Evolutionary conservation across 257 asterid genomes (phyloP).

Genomic region (Gentiana straminea): DNA sequence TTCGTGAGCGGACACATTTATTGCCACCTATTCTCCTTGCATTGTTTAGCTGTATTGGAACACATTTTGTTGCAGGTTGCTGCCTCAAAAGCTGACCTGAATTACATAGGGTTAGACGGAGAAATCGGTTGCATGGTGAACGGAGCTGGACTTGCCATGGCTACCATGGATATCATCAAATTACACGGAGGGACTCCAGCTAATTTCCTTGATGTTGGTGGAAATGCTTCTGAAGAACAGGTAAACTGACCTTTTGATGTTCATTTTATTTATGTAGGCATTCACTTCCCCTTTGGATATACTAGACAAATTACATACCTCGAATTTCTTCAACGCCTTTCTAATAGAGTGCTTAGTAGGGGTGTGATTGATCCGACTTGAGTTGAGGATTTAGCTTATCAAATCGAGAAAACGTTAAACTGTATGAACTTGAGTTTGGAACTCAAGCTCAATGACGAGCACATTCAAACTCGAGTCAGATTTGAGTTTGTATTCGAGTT

Average conservation of each 20-base stretch:
- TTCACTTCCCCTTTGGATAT: too few relatives aligned
- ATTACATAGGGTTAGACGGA: conserved; percentile 97
- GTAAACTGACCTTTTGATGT: conserved; percentile 21
- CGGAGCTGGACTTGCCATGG: conserved; percentile 99
- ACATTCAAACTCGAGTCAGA: too few relatives aligned
- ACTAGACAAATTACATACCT: too few relatives aligned
- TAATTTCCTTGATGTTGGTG: conserved; percentile 98
- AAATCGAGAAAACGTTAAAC: too few relatives aligned
- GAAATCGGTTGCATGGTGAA: conserved; percentile 99
- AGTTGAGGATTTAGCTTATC: too few relatives aligned
- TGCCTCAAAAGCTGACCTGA: conserved; percentile 95
- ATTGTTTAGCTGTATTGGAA: background rate
- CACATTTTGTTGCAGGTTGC: conserved; percentile 44
- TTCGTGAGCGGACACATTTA: background rate
- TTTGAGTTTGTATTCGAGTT: too few relatives aligned
- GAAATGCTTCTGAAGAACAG: conserved; percentile 97
- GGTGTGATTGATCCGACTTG: too few relatives aligned
- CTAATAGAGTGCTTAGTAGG: too few relatives aligned
- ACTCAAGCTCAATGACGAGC: too few relatives aligned
- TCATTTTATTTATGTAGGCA: background rate
- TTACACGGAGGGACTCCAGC: conserved; percentile 99
- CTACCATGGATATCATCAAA: conserved; percentile 97
- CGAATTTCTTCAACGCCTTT: too few relatives aligned
- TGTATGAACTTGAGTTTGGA: background rate
- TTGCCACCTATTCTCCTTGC: background rate